phyloP scores from a whole-genome alignment of 352 stramenopile genomes.

The Pythium sp. region DNA sequence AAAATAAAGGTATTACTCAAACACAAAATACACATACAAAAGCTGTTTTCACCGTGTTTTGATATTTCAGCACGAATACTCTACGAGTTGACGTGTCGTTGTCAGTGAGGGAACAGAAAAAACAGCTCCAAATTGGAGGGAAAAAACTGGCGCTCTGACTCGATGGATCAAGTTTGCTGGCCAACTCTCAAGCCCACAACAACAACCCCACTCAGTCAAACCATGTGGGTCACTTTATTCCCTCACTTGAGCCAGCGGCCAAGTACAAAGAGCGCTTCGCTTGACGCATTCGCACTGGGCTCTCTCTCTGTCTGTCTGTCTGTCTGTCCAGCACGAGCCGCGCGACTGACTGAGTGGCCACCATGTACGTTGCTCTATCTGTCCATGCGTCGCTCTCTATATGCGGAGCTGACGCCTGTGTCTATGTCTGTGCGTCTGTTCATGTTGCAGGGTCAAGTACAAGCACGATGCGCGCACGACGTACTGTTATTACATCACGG shows the following conservation, averaged over 20 bases:
- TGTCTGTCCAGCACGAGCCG: neutral
- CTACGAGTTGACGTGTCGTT: neutral
- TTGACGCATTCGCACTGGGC: neutral
- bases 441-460: conserved; percentile 40
- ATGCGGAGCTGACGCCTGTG: neutral
- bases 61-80: neutral
- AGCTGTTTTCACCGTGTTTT: neutral
- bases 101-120: neutral
- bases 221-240: conserved; percentile 5
- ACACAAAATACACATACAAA: neutral
- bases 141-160: conserved; percentile 1
- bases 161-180: neutral
- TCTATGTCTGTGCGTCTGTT: neutral
- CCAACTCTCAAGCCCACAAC: neutral
- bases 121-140: neutral
- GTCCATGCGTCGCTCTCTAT: neutral
- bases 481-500: conserved; percentile 76
- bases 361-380: conserved; percentile 3
- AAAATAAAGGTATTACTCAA: neutral
- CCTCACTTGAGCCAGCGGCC: conserved; percentile 13
- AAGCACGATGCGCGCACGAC: conserved; percentile 78
- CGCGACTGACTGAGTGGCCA: neutral
- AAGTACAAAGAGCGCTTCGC: conserved; percentile 16
- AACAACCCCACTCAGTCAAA: neutral
- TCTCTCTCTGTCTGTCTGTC: neutral